These are phyloP conservation scores for Globisporangium orthogonon DNA, from an alignment of 352 stramenopile species.

Conservation along the genomic window DNA sequence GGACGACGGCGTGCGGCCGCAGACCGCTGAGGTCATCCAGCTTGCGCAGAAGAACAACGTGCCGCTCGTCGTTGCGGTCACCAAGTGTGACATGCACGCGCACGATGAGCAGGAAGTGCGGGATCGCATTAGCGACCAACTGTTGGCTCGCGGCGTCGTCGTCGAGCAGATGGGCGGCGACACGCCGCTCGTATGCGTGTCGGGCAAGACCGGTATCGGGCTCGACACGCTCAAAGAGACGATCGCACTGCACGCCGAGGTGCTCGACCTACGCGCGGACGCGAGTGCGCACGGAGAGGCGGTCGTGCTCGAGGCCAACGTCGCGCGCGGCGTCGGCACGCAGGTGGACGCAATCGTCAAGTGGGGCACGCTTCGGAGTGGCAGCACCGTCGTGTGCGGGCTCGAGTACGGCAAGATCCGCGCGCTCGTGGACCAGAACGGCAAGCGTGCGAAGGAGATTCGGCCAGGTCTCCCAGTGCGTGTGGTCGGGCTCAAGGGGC, in stretches of 20 bases:
- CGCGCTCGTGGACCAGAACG: slow-evolving; percentile 53
- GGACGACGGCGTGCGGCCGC: slow-evolving; percentile 97
- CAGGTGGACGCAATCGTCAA: slow-evolving; percentile 96
- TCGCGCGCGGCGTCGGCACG: slow-evolving; percentile 92
- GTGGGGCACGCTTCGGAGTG: slow-evolving; percentile 94
- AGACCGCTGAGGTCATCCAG: slow-evolving; percentile 95
- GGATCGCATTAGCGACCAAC: slow-evolving; percentile 72
- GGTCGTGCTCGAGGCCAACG: slow-evolving; percentile 94
- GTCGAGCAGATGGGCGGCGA: slow-evolving; percentile 93
- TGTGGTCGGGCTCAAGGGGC: slow-evolving; percentile 79
- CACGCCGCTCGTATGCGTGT: slow-evolving; percentile 93
- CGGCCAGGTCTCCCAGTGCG: slow-evolving; percentile 89
- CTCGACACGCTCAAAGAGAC: slow-evolving; percentile 96
- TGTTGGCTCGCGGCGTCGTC: slow-evolving; percentile 92
- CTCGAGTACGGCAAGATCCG: slow-evolving; percentile 93
- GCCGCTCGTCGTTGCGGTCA: slow-evolving; percentile 96
- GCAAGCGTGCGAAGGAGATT: slow-evolving; percentile 87
- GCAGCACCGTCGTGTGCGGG: slow-evolving; percentile 94
- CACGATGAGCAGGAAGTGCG: slow-evolving; percentile 65
- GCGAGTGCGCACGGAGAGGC: slow-evolving; percentile 84
- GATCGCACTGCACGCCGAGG: slow-evolving; percentile 94
- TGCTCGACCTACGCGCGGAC: slow-evolving; percentile 95
- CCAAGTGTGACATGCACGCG: slow-evolving; percentile 93
- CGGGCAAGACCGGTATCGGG: slow-evolving; percentile 91
- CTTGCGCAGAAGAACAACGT: slow-evolving; percentile 93